Conservation (phyloP, 371 early-diverging fungal genomes). For the Batkoa obscura region DNA sequence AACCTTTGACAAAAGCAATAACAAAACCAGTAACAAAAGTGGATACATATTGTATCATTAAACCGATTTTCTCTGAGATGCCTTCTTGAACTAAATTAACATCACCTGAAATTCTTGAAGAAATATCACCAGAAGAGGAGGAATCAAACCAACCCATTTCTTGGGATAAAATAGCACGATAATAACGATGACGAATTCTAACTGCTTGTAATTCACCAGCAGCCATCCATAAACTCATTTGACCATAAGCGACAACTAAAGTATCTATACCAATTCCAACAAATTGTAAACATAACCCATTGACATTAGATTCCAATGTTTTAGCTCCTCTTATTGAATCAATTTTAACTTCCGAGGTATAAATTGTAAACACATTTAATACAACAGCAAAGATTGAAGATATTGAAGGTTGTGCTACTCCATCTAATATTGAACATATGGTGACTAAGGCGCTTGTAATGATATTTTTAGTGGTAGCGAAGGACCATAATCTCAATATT, state of each 20-base stretch:
- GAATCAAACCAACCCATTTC: conserved; percentile 59
- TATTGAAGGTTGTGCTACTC: conserved; percentile 20
- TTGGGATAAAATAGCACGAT: conserved; percentile 29
- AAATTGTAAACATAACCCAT: conserved; percentile 27
- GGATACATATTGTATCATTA: conserved; percentile 9
- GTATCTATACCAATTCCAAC: conserved; percentile 29
- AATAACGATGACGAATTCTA: conserved; percentile 31
- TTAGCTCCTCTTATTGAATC: not conserved
- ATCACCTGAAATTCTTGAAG: conserved; percentile 62
- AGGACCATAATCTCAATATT: too few relatives aligned
- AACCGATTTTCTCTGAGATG: conserved; percentile 11
- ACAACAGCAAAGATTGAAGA: conserved; percentile 14
- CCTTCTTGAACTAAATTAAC: conserved; percentile 37
- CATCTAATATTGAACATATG: conserved; percentile 12
- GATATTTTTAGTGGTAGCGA: too few relatives aligned
- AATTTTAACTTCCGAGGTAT: not conserved
- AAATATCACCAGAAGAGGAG: conserved; percentile 57
- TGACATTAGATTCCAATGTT: not conserved
- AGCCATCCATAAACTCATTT: conserved; percentile 19
- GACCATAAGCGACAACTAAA: conserved; percentile 20
- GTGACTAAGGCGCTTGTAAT: too few relatives aligned
- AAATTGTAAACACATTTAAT: conserved; percentile 7
- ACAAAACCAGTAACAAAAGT: conserved; percentile 12
- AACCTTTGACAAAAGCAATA: conserved; percentile 39
- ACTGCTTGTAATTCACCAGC: conserved; percentile 35